Evolutionary conservation across 2,329 filamentous ascomycete genomes (phyloP).

Genomic region (Talaromyces sp.): DNA sequence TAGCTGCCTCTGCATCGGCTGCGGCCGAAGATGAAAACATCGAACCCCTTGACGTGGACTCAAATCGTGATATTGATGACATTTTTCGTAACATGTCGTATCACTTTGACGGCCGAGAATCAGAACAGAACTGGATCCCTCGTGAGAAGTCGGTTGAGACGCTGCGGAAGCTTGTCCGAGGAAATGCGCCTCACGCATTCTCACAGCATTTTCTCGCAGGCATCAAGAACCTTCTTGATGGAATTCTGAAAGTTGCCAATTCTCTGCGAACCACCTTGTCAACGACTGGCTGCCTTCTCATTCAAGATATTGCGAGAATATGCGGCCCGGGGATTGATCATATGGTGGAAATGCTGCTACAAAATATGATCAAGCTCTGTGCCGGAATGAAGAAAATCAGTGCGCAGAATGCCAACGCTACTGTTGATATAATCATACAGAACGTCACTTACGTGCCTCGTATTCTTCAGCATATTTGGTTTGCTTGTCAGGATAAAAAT

Average conservation of each 20-base stretch:
- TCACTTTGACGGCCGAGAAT: slow-evolving; percentile 81
- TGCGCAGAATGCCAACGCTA: slow-evolving; percentile 74
- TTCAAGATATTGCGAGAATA: slow-evolving; percentile 76
- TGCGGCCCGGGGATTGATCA: slow-evolving; percentile 76
- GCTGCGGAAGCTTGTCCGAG: slow-evolving; percentile 71
- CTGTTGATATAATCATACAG: slow-evolving; percentile 74
- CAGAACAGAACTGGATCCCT: slow-evolving; percentile 84
- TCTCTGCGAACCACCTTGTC: slow-evolving; percentile 87
- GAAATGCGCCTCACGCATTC: slow-evolving; percentile 77
- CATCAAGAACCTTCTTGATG: slow-evolving; percentile 72
- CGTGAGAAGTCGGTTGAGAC: slow-evolving; percentile 76
- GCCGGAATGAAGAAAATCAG: slow-evolving; percentile 89
- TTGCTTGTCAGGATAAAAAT: slow-evolving; percentile 87
- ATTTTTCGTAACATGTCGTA: slow-evolving; percentile 74
- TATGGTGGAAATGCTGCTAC: slow-evolving; percentile 85
- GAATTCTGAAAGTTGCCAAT: slow-evolving; percentile 77
- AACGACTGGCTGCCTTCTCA: slow-evolving; percentile 74
- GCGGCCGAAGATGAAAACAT: slow-evolving; percentile 63
- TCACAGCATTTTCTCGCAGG: slow-evolving; percentile 63
- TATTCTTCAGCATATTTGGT: slow-evolving; percentile 78
- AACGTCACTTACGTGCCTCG: slow-evolving; percentile 74
- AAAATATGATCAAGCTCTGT: slow-evolving; percentile 83
- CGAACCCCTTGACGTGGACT: slow-evolving; percentile 79
- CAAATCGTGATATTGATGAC: slow-evolving; percentile 81
- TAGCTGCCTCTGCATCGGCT: slow-evolving; percentile 23